Evolutionary conservation across 1,284 basidiomycete species (phyloP).

Genomic region (Termitomyces sp.): DNA sequence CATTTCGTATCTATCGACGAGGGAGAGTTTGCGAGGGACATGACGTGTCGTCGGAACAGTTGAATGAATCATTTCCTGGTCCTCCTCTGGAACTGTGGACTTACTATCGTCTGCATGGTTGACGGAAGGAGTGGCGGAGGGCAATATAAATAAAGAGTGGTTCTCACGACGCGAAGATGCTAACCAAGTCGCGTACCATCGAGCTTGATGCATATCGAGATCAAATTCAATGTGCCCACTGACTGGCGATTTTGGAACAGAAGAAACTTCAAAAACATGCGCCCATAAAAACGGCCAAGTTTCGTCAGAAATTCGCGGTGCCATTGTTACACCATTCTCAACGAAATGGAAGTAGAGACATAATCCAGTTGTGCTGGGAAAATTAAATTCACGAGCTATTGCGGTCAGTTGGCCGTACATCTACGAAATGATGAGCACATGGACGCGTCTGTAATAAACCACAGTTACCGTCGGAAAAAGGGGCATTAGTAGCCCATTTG

Average conservation of each 20-base stretch:
- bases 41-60: constrained; percentile 33
- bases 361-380: constrained; percentile 68
- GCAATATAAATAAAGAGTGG: constrained; percentile 34
- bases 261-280: constrained; percentile 50
- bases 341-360: constrained; percentile 67
- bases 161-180: constrained; percentile 42
- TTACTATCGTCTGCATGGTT: constrained; percentile 52
- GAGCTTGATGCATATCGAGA: constrained; percentile 62
- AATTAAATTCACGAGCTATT: constrained; percentile 75
- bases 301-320: constrained; percentile 73
- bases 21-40: constrained; percentile 60
- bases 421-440: constrained; percentile 29
- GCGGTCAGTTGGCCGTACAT: constrained; percentile 69
- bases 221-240: constrained; percentile 74
- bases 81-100: constrained; percentile 37
- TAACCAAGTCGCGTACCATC: constrained; percentile 71
- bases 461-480: constrained; percentile 61
- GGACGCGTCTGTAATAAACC: not conserved
- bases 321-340: constrained; percentile 48
- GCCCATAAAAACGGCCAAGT: constrained; percentile 70
- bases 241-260: constrained; percentile 46
- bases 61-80: constrained; percentile 1
- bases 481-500: constrained; percentile 70
- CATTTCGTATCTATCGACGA: constrained; percentile 57
- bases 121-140: constrained; percentile 32